Evolutionary conservation across 2,329 filamentous ascomycete species (phyloP), one percentile per base, ranked within the genome.

Genomic region (Aphanoascus verrucosus): DNA sequence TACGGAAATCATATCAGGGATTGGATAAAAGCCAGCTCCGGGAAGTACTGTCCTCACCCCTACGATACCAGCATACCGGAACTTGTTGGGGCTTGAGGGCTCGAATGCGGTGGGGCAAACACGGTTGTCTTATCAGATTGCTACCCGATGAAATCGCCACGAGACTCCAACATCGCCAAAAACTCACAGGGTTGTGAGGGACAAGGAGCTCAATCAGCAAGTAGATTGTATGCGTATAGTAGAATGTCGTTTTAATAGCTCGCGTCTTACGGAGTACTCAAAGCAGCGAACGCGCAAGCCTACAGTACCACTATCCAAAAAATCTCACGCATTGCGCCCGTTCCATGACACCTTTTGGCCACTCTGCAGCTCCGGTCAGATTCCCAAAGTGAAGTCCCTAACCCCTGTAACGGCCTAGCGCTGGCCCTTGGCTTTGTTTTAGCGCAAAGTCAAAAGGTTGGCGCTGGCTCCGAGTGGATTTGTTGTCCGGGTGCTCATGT

Each of bases 101-200:
- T 28, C 23, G 23, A 28, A 28, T 28, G 23, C 23, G 12, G 8
- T 3, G 4, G 11, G 35, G 35, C 4, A 3, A 38, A 11, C 11
- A 49, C 35, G 31, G 37, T 37, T 49, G 6, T 35, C 35, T 49
- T 49, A 49, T 49, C 47, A 49, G 47, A 49, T 49, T 49, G 47
- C 47, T 49, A 49, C 47, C 47, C 34, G 23, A 28, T 28, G 23
- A 7, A 28, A 28, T 28, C 23, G 23, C 23, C 23, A 28, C 23
- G 23, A 28, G 23, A 28, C 23, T 28, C 3, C n/a, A 7, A 28
- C 23, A 28, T 28, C 23, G 23, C 23, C 3, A 28, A 28, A 28
- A 28, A 28, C 23, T 7, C 23, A 28, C 3, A 28, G 23, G 7
- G 7, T 28, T 28, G 23, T 7, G 23, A 28, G 23, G 23, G 23